phyloP scores from a whole-genome alignment of 306 rosid species.

The Inga oerstediana region DNA sequence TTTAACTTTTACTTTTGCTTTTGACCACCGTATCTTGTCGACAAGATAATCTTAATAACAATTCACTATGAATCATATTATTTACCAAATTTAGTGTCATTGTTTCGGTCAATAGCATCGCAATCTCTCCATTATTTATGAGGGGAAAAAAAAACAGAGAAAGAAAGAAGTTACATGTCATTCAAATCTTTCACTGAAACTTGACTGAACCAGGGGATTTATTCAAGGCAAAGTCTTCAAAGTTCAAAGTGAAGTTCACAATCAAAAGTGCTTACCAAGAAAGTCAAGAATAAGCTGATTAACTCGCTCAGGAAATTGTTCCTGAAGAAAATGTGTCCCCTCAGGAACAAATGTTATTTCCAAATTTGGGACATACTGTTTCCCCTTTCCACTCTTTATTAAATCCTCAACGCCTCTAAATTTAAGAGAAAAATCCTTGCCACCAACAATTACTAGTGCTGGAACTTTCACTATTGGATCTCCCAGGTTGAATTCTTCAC shows the following conservation, averaged over 20 bases:
- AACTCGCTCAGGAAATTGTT: constrained; percentile 60
- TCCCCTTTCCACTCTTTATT: constrained; percentile 46
- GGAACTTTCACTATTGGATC: constrained; percentile 49
- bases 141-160: not conserved
- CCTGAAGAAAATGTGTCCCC: constrained; percentile 71
- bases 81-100: no score
- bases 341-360: constrained; percentile 47
- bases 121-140: not conserved
- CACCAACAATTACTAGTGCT: constrained; percentile 45
- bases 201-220: not conserved
- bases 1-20: no score
- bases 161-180: no score
- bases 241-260: not conserved
- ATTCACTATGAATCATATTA: no score
- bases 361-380: constrained; percentile 42
- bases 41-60: no score
- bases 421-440: constrained; percentile 49
- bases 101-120: not conserved
- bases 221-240: not conserved
- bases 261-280: constrained; percentile 41
- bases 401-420: constrained; percentile 53
- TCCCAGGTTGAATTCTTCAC: constrained; percentile 26
- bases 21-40: no score
- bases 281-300: constrained; percentile 53
- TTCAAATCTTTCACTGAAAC: not conserved